Base-by-base conservation (phyloP, 1,284 basidiomycete species). In the Melampsora americana region DNA sequence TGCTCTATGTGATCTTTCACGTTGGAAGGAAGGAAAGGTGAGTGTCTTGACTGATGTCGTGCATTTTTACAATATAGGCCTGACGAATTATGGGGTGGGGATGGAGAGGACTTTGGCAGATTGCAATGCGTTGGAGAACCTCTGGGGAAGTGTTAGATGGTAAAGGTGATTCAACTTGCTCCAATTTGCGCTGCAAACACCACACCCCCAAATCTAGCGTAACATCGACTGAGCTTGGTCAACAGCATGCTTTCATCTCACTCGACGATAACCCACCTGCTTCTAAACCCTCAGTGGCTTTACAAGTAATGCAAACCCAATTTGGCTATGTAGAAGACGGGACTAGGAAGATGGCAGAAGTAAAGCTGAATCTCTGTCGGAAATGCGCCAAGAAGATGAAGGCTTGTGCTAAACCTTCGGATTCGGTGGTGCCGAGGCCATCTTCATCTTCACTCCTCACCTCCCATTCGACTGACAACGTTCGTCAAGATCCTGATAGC, bases 51-150 rank as follows among this genome's bases (percentile, higher is more conserved):
- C 23, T 53, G 4, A 5, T 20, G 3, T 23, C 50, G 12, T 53
- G 14, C 50, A 53, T 18, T 5, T 23, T 53, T 53, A 60, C 23
- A 26, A 3, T 61, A 18, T 61, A 28, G n/a, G 16, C 30, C 28
- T 16, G 26, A 61, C 60, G 23, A 61, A 6, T 32, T 7, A 26
- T 7, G 23, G n/a, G 26, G 14, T 7, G 16, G 35, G 35, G 16
- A 4, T 26, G 14, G 60, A 32, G 60, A 61, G 60, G 60, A 44
- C 23, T 48, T 62, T 12, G 39, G 20, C 59, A 76, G 73, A 60
- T 76, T n/a, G 73, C 73, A 11, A 76, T 76, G 73, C 66, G 73
- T 12, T 76, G 73, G 73, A 61, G 73, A 42, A 76, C 73, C 30
- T 53, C 73, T 1, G 61, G 46, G n/a, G 73, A 76, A 69, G 73